Conservation (phyloP, 352 stramenopile genomes). For the Phytophthora foliorum region DNA sequence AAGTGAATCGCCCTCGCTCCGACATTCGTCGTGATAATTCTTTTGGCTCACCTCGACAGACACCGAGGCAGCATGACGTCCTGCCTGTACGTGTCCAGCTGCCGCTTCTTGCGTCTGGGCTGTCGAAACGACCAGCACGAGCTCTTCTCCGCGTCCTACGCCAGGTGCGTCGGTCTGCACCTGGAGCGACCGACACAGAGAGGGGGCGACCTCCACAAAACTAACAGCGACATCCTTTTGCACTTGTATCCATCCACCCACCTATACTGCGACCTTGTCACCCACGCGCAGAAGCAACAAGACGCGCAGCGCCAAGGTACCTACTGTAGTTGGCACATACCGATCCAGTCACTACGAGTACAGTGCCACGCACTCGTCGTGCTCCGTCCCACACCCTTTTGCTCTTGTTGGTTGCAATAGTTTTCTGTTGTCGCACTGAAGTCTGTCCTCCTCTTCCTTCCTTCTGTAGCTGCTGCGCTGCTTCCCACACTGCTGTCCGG, state of each 20-base stretch:
- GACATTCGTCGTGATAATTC: no score
- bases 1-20: no score
- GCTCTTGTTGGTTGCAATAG: not conserved
- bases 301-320: conserved; percentile 28
- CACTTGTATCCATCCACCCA: not conserved
- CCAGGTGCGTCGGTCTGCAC: conserved; percentile 19
- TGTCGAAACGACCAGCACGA: conserved; percentile 17
- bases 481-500: conserved; percentile 52
- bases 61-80: conserved; percentile 4
- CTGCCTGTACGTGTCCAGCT: conserved; percentile 3
- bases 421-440: not conserved
- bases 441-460: not conserved
- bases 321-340: no score
- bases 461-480: conserved; percentile 35
- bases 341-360: no score
- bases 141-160: conserved; percentile 24
- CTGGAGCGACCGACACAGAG: not conserved
- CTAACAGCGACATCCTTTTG: not conserved
- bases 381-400: no score
- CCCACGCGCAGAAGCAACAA: conserved; percentile 29
- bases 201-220: not conserved
- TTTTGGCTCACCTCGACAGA: no score
- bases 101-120: conserved; percentile 25
- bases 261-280: not conserved
- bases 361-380: no score